Base-by-base conservation (phyloP, 495 filamentous ascomycete genomes). In the Bombardia bombarda region DNA sequence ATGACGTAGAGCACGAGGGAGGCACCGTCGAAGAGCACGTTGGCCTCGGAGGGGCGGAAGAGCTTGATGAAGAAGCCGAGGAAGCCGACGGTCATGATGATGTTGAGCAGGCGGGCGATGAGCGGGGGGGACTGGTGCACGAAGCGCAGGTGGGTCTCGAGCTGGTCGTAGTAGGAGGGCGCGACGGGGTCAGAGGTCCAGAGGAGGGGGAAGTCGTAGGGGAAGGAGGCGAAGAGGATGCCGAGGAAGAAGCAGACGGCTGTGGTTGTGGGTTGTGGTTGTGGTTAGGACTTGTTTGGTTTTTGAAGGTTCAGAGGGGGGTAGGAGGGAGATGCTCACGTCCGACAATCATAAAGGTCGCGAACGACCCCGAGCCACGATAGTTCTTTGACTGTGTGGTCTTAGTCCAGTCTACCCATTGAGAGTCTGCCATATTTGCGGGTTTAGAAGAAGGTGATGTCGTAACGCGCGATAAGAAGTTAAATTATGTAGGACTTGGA, bases 131-230 rank as follows among this genome's bases (percentile, higher is more conserved):
- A 86, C 49, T 79, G 77, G 67, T 94, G 83, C 33, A 98, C 67
- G 65, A 93, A 84, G 33, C 74, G 77, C 18, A 97, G 81, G 72
- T 98, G 92, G 14, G 74, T 72, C 67, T 97, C 90, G 24, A 95
- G 74, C 57, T 84, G 77, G 62, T 82, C 75, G 60, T 80, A 85
- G 75, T 84, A 86, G n/a, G 72, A 60, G 13, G 67, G 50, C 8
- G 78, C 69, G 26, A 83, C 77, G 0, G 75, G 70, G 35, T 70
- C 69, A 5, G 78, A 75, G 24, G 85, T 83, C 92, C 92, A 98
- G 26, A 98, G 86, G 45, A 96, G 83, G 38, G 90, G 87, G 73
- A 90, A 95, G 78, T 98, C 92, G 74, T 96, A 97, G 45, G 93
- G 87, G 69, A 96, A 93, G 52, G 82, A 77, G 61, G 88, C 87